Evolutionary conservation across 768 basidiomycete genomes (phyloP).

Genomic region (Lentinula sp.): DNA sequence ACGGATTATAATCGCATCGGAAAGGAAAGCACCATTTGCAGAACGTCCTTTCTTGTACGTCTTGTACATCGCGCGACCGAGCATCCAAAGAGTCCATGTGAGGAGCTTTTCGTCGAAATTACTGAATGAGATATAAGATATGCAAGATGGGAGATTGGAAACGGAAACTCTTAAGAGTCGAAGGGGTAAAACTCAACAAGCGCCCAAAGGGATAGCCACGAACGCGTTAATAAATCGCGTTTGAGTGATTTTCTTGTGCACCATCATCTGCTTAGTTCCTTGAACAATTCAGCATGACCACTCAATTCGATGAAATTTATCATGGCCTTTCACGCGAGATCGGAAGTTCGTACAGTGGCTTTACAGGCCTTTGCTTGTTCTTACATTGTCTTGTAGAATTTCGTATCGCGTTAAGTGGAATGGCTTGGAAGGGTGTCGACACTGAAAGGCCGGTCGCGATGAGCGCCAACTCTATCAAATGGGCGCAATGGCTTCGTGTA

Average conservation of each 20-base stretch:
- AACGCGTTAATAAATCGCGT: slow-evolving; percentile 22
- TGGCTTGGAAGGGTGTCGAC: slow-evolving; percentile 90
- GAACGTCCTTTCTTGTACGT: slow-evolving; percentile 78
- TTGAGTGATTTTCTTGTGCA: slow-evolving; percentile 16
- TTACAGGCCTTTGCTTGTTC: not conserved
- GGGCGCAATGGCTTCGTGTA: slow-evolving; percentile 87
- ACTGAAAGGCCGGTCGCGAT: slow-evolving; percentile 58
- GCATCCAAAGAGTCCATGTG: slow-evolving; percentile 55
- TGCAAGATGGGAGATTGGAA: not conserved
- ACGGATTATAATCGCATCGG: not conserved
- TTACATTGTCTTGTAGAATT: slow-evolving; percentile 47
- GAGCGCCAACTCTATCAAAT: slow-evolving; percentile 70
- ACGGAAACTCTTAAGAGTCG: not conserved
- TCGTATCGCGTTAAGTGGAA: slow-evolving; percentile 82
- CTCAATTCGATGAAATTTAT: slow-evolving; percentile 84
- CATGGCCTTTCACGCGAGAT: slow-evolving; percentile 64
- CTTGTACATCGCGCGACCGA: slow-evolving; percentile 60
- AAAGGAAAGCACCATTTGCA: slow-evolving; percentile 70
- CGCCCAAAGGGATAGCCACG: not conserved
- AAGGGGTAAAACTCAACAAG: not conserved
- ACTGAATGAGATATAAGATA: not conserved
- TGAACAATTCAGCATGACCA: slow-evolving; percentile 41
- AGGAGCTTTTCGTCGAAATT: slow-evolving; percentile 7
- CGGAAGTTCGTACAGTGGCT: slow-evolving; percentile 63
- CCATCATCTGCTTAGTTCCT: slow-evolving; percentile 6